A percentile compares a stretch with the other conserved stretches of the same genome.
phyloP scores from a whole-genome alignment of 306 rosid species.

The Citrullus amarus region DNA sequence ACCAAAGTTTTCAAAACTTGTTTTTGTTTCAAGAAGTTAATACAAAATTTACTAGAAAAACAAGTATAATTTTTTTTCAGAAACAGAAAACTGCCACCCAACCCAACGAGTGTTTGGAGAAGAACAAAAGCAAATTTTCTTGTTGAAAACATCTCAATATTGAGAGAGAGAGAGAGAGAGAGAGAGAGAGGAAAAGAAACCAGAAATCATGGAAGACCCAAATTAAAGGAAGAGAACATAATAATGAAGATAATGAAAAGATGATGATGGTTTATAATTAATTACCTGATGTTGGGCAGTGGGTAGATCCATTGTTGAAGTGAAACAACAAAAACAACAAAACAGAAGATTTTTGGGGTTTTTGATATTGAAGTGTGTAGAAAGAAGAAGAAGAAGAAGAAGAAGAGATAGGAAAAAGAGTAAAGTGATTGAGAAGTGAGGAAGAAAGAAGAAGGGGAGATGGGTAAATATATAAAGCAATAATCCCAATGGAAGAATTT shows the following conservation, averaged over 20 bases:
- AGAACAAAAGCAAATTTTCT: background rate
- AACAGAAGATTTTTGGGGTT: background rate
- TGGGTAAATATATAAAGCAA: background rate
- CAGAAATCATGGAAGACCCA: background rate
- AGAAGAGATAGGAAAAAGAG: background rate
- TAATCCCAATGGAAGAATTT: background rate
- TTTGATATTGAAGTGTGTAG: background rate
- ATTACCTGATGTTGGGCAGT: constrained; percentile 7
- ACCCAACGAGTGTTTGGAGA: no score
- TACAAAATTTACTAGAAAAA: no score
- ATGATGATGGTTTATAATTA: background rate
- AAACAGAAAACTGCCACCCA: no score
- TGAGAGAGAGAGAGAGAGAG: no score
- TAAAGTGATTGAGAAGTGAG: background rate
- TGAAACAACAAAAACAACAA: background rate
- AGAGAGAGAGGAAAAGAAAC: no score
- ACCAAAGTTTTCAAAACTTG: no score
- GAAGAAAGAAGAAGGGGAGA: background rate
- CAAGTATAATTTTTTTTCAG: no score
- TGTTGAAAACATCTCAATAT: background rate
- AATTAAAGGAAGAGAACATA: background rate
- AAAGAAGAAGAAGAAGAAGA: background rate
- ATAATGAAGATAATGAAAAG: background rate
- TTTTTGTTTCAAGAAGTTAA: no score
- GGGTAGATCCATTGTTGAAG: constrained; percentile 4